These are phyloP conservation scores for Cornus suecica DNA, from an alignment of 148 eudicot genomes.

Conservation along the genomic window DNA sequence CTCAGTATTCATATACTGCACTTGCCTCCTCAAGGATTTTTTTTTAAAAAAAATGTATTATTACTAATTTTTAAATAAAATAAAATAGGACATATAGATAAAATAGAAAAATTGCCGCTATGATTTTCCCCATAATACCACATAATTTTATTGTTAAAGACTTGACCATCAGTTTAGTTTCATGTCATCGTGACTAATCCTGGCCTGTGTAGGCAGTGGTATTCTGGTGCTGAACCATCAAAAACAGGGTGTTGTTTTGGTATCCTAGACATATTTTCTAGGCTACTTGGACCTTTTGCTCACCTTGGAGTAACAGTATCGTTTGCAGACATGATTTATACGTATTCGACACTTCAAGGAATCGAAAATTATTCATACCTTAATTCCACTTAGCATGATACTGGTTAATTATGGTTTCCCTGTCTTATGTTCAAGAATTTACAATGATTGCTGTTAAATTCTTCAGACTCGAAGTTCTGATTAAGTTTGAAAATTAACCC, in stretches of 20 bases:
- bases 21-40: too few species aligned
- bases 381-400: not conserved
- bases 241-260: too few species aligned
- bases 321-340: not conserved
- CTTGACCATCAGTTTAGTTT: not conserved
- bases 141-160: too few species aligned
- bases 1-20: too few species aligned
- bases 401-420: not conserved
- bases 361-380: not conserved
- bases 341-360: not conserved
- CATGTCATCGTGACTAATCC: not conserved
- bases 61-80: too few species aligned
- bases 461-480: not conserved
- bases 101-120: too few species aligned
- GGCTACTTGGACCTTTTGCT: too few species aligned
- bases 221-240: not conserved
- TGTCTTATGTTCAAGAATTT: not conserved
- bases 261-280: too few species aligned
- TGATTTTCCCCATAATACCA: too few species aligned
- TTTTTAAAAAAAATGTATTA: too few species aligned
- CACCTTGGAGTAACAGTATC: not conserved
- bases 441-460: not conserved
- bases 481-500: conserved; percentile 4
- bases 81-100: too few species aligned
- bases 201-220: not conserved